These are phyloP conservation scores for Penicillium taxi DNA, from an alignment of 495 filamentous ascomycete species.

Conservation along the genomic window DNA sequence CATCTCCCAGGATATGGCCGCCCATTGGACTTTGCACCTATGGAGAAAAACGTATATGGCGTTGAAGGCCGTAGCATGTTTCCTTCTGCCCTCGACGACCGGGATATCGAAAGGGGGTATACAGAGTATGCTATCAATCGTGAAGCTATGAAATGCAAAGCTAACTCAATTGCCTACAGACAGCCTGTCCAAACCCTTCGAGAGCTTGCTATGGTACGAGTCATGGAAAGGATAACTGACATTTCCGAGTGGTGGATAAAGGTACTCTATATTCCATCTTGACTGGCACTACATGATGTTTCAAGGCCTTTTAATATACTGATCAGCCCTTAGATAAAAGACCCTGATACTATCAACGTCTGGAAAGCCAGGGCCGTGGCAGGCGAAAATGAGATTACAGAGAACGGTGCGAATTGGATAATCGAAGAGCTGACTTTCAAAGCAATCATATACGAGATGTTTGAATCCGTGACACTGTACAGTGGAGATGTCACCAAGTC, in stretches of 20 bases:
- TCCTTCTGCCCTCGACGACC: slow-evolving; percentile 23
- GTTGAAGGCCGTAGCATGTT: slow-evolving; percentile 23
- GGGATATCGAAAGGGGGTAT: slow-evolving; percentile 29
- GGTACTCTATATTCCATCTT: slow-evolving; percentile 15
- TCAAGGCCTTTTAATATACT: background rate
- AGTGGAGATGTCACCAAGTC: slow-evolving; percentile 36
- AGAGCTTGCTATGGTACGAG: slow-evolving; percentile 28
- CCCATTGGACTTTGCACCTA: slow-evolving; percentile 28
- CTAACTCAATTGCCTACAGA: slow-evolving; percentile 8
- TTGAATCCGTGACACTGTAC: slow-evolving; percentile 26
- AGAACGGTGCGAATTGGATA: slow-evolving; percentile 45
- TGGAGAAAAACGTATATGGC: slow-evolving; percentile 25
- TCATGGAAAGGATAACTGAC: slow-evolving; percentile 39
- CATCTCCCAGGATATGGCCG: slow-evolving; percentile 36
- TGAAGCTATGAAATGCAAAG: background rate
- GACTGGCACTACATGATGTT: background rate
- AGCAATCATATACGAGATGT: slow-evolving; percentile 28
- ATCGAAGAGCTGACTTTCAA: slow-evolving; percentile 46
- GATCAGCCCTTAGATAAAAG: too few relatives aligned
- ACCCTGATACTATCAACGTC: slow-evolving; percentile 28
- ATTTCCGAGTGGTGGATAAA: slow-evolving; percentile 47
- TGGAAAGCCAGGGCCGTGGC: slow-evolving; percentile 33
- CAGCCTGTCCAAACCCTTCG: slow-evolving; percentile 32
- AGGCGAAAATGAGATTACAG: slow-evolving; percentile 27
- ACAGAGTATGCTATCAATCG: slow-evolving; percentile 19